phyloP scores from a whole-genome alignment of 1,284 basidiomycete genomes.

The Gomphus bonarii region DNA sequence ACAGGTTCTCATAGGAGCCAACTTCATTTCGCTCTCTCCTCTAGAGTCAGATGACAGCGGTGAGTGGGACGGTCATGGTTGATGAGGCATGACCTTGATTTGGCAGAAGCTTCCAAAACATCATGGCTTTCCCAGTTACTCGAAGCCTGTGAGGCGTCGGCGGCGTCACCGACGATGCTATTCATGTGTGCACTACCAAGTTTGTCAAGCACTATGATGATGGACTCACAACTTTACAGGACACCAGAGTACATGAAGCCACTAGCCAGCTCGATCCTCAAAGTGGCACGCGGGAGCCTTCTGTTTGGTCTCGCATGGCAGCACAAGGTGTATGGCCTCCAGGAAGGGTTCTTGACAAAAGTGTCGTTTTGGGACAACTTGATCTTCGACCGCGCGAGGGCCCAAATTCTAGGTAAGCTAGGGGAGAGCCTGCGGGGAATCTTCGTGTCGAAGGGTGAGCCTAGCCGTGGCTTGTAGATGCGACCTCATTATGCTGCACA shows the following conservation, averaged over 20 bases:
- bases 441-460: conserved; percentile 52
- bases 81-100: neutral
- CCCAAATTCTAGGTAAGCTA: conserved; percentile 44
- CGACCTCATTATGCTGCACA: neutral
- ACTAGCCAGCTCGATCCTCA: conserved; percentile 39
- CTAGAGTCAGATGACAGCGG: neutral
- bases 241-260: conserved; percentile 47
- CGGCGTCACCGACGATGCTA: conserved; percentile 16
- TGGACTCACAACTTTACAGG: conserved; percentile 28
- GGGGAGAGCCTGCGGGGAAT: conserved; percentile 49
- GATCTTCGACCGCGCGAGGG: conserved; percentile 57
- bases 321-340: conserved; percentile 56
- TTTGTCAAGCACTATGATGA: neutral
- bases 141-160: neutral
- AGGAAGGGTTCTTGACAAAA: conserved; percentile 61
- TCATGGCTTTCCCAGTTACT: neutral
- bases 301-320: conserved; percentile 54
- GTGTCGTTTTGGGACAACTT: conserved; percentile 72
- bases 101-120: neutral
- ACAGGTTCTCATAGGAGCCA: neutral
- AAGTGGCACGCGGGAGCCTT: conserved; percentile 38
- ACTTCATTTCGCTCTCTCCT: conserved; percentile 13
- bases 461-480: neutral
- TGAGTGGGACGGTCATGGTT: neutral
- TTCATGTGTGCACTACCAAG: conserved; percentile 15